A percentile compares a stretch with the other conserved stretches of the same genome.
These are phyloP conservation scores for Dryas alaskensis DNA, from an alignment of 306 rosid species.

Conservation along the genomic window DNA sequence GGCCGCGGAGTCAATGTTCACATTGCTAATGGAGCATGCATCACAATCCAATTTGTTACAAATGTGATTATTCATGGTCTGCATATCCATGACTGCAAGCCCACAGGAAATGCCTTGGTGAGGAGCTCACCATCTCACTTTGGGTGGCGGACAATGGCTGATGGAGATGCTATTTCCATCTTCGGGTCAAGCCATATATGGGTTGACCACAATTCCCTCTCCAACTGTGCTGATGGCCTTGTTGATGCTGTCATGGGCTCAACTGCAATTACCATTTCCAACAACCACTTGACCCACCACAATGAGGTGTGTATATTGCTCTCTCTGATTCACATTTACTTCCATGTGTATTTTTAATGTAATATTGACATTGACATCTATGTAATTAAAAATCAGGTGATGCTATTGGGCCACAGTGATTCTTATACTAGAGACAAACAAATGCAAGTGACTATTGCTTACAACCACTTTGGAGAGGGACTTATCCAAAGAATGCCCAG, in stretches of 20 bases:
- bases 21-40: slow-evolving; percentile 88
- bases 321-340: background rate
- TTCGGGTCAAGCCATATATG: slow-evolving; percentile 93
- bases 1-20: slow-evolving; percentile 90
- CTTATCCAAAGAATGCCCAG: slow-evolving; percentile 99
- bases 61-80: slow-evolving; percentile 85
- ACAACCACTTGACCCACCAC: slow-evolving; percentile 98
- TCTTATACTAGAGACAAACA: slow-evolving; percentile 85
- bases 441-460: slow-evolving; percentile 98
- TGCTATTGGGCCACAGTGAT: slow-evolving; percentile 94
- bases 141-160: slow-evolving; percentile 99
- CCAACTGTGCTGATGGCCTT: slow-evolving; percentile 95
- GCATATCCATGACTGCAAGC: slow-evolving; percentile 88
- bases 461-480: slow-evolving; percentile 98
- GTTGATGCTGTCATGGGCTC: slow-evolving; percentile 98
- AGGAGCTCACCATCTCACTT: slow-evolving; percentile 84
- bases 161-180: slow-evolving; percentile 89
- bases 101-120: slow-evolving; percentile 97
- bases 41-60: slow-evolving; percentile 84
- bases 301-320: slow-evolving; percentile 61
- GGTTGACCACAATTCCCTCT: slow-evolving; percentile 93
- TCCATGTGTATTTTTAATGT: background rate
- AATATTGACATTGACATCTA: slow-evolving; percentile 16
- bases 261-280: slow-evolving; percentile 85
- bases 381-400: slow-evolving; percentile 59